These are phyloP conservation scores for Takakia lepidozioides DNA, from an alignment of 225 moss, liverwort and hornwort genomes.

Conservation along the genomic window DNA sequence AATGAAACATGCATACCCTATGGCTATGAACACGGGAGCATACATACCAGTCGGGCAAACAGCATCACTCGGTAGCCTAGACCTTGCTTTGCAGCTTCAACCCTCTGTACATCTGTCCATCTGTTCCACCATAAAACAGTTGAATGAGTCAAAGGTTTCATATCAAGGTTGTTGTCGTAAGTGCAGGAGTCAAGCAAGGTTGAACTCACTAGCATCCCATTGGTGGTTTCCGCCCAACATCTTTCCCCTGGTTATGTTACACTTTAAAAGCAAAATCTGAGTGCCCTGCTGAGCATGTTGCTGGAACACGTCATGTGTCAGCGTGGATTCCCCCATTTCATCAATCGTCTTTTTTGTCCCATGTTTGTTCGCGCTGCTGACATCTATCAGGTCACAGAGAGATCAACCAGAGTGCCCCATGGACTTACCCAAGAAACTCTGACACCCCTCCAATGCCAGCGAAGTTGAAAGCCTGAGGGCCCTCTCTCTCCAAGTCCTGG, in stretches of 20 bases:
- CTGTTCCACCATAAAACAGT: constrained; percentile 15
- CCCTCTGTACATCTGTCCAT: constrained; percentile 94
- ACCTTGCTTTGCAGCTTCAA: constrained; percentile 76
- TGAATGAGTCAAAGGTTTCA: too few relatives aligned
- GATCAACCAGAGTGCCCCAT: not conserved
- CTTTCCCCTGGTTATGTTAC: too few relatives aligned
- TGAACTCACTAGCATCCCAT: not conserved
- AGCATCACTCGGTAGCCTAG: constrained; percentile 54
- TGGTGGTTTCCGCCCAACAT: not conserved
- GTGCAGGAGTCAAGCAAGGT: too few relatives aligned
- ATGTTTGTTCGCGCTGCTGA: too few relatives aligned
- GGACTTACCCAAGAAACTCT: constrained; percentile 74
- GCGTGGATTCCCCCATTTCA: too few relatives aligned
- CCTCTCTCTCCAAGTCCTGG: constrained; percentile 79
- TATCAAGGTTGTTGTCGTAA: too few relatives aligned
- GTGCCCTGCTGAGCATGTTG: too few relatives aligned
- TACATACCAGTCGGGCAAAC: constrained; percentile 68
- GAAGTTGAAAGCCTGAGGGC: constrained; percentile 71
- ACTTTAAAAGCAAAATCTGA: too few relatives aligned
- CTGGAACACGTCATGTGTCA: too few relatives aligned
- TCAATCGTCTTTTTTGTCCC: too few relatives aligned
- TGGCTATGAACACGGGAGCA: not conserved
- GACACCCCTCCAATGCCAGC: constrained; percentile 92
- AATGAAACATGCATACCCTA: not conserved
- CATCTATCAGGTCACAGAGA: not conserved